Percentiles rank a stretch among this genome's conserved stretches.
Evolutionary conservation across 352 stramenopile genomes (phyloP).

Genomic region (Peronospora destructor): DNA sequence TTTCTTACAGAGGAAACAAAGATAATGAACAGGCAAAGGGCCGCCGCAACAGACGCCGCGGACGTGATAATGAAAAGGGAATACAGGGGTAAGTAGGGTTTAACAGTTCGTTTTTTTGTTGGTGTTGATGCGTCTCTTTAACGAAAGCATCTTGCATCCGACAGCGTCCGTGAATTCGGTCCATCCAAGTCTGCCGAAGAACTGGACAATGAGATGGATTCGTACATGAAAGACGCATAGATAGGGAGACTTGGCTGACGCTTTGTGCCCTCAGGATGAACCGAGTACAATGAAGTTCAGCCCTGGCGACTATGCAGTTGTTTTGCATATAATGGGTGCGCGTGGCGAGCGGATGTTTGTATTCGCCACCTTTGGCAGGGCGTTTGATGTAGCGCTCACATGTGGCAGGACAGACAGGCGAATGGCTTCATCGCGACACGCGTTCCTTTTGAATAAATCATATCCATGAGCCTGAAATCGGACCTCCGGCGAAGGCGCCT

Average conservation of each 20-base stretch:
- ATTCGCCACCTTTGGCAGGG: constrained; percentile 15
- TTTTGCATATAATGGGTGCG: constrained; percentile 33
- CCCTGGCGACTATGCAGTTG: constrained; percentile 20
- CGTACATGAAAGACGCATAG: constrained; percentile 82
- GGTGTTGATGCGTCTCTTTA: neutral
- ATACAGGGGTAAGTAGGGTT: constrained; percentile 19
- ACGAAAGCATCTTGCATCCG: neutral
- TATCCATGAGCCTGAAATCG: constrained; percentile 24
- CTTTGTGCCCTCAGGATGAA: constrained; percentile 6
- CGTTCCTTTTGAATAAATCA: constrained; percentile 28
- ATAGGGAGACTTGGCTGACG: constrained; percentile 11
- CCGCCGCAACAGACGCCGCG: constrained; percentile 39
- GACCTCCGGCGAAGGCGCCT: constrained; percentile 3
- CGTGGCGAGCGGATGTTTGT: constrained; percentile 13
- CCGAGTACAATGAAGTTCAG: constrained; percentile 1
- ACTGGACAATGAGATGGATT: constrained; percentile 84
- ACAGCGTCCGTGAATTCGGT: constrained; percentile 28
- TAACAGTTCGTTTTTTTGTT: neutral
- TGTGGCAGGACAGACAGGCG: constrained; percentile 4
- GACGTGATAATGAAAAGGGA: constrained; percentile 25
- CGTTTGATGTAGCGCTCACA: constrained; percentile 8
- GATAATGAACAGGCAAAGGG: constrained; percentile 35
- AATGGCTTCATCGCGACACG: constrained; percentile 16
- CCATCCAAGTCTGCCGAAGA: constrained; percentile 49
- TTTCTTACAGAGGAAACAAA: constrained; percentile 20